Percentiles rank a stretch among this genome's conserved stretches.
phyloP scores from a whole-genome alignment of 116 monocot genomes.

The Cymodocea nodosa region DNA sequence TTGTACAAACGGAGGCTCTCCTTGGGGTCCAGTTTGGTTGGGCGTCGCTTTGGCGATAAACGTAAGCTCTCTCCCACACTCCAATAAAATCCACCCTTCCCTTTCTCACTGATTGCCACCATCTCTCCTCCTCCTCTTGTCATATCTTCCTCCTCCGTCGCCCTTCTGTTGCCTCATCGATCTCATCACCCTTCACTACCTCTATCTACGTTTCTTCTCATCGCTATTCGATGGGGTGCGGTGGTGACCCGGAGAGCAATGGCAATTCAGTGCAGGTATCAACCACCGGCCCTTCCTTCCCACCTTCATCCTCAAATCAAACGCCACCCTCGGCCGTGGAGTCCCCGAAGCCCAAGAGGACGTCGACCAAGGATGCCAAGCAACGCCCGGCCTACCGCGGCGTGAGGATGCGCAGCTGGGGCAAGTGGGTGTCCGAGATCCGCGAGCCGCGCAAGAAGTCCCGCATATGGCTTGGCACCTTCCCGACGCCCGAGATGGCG shows the following conservation, averaged over 20 bases:
- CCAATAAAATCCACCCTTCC: background rate
- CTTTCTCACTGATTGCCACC: background rate
- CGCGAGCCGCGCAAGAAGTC: slow-evolving; percentile 49
- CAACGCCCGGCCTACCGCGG: slow-evolving; percentile 26
- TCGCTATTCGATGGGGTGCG: no score
- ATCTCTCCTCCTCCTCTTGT: background rate
- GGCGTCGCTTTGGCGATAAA: no score
- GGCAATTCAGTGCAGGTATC: no score
- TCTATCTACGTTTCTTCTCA: background rate
- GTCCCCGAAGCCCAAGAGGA: no score
- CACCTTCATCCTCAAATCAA: no score
- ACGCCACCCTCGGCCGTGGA: no score
- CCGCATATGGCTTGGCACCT: slow-evolving; percentile 56
- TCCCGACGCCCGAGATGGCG: slow-evolving; percentile 45
- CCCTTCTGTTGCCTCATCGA: background rate
- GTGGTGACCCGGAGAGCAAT: no score
- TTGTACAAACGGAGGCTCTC: no score
- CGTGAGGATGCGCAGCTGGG: slow-evolving; percentile 38
- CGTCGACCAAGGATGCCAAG: background rate
- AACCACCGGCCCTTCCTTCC: no score
- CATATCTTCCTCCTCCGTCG: background rate
- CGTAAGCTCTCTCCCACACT: no score
- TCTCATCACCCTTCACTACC: background rate
- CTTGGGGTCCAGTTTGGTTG: no score
- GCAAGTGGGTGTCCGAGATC: slow-evolving; percentile 57